Conservation (phyloP, 345 rosid species). For the Pugionium cornutum region DNA sequence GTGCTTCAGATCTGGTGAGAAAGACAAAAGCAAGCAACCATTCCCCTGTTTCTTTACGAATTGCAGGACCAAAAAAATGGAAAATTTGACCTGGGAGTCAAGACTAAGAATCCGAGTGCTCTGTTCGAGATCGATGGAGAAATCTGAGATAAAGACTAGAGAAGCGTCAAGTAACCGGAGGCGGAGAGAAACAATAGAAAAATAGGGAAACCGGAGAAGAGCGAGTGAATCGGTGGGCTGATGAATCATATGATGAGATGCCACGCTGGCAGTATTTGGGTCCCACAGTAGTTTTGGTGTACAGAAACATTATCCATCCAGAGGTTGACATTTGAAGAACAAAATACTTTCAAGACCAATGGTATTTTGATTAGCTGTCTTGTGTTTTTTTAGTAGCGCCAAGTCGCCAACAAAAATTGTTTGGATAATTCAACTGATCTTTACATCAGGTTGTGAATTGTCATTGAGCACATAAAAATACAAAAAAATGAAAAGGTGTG, state of each 20-base stretch:
- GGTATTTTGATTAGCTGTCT: too few species aligned
- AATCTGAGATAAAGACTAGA: not conserved
- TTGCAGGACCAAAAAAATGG: not conserved
- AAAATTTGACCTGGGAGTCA: slow-evolving; percentile 16
- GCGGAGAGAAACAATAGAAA: not conserved
- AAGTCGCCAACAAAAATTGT: too few species aligned
- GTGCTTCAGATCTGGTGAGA: slow-evolving; percentile 34
- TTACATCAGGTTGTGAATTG: too few species aligned
- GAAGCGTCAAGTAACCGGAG: slow-evolving; percentile 10
- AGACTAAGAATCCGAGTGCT: not conserved
- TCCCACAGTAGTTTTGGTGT: not conserved
- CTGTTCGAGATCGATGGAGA: slow-evolving; percentile 6
- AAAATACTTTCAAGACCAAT: not conserved
- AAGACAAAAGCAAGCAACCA: not conserved
- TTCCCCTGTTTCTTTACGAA: not conserved
- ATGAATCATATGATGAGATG: not conserved
- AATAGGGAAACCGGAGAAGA: slow-evolving; percentile 2
- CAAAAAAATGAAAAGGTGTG: too few species aligned
- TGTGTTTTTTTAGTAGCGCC: too few species aligned
- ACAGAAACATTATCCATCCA: slow-evolving; percentile 15
- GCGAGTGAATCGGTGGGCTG: slow-evolving; percentile 27
- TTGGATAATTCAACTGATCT: too few species aligned
- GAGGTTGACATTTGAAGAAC: not conserved
- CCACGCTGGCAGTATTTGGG: slow-evolving; percentile 35
- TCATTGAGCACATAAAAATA: too few species aligned